A percentile compares a stretch with the other conserved stretches of the same genome.
phyloP scores from a whole-genome alignment of 345 rosid species.

The Clarkia xantiana region DNA sequence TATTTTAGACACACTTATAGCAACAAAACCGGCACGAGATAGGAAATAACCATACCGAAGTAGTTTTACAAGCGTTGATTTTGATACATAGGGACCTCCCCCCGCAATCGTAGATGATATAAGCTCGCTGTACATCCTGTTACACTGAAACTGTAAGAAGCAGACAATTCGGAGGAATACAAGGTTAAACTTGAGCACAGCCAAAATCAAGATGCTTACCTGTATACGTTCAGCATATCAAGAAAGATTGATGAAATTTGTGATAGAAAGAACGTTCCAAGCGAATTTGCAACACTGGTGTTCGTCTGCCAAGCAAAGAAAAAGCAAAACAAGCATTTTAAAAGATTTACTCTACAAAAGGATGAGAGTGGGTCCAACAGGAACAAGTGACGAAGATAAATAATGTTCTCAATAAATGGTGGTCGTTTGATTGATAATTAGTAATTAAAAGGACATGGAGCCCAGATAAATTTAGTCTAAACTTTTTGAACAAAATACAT shows the following conservation, averaged over 20 bases:
- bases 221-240: constrained; percentile 98
- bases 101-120: constrained; percentile 81
- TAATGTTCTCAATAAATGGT: neutral
- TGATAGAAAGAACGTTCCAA: constrained; percentile 76
- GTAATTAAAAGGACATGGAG: no score
- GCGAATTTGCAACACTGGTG: constrained; percentile 88
- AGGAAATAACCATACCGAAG: constrained; percentile 37
- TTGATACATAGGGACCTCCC: constrained; percentile 89
- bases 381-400: neutral
- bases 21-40: neutral
- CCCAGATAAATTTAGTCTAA: no score
- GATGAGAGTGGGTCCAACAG: neutral
- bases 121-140: constrained; percentile 99
- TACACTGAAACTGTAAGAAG: constrained; percentile 9
- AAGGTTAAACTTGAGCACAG: neutral
- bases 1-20: neutral
- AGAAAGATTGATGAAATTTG: constrained; percentile 84
- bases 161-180: neutral
- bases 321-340: no score
- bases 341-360: no score
- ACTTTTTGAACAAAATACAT: no score
- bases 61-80: constrained; percentile 82
- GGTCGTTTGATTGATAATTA: no score
- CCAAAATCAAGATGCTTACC: constrained; percentile 25
- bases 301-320: constrained; percentile 57